phyloP scores from a whole-genome alignment of 495 filamentous ascomycete genomes.

The Podospora pseudopauciseta region DNA sequence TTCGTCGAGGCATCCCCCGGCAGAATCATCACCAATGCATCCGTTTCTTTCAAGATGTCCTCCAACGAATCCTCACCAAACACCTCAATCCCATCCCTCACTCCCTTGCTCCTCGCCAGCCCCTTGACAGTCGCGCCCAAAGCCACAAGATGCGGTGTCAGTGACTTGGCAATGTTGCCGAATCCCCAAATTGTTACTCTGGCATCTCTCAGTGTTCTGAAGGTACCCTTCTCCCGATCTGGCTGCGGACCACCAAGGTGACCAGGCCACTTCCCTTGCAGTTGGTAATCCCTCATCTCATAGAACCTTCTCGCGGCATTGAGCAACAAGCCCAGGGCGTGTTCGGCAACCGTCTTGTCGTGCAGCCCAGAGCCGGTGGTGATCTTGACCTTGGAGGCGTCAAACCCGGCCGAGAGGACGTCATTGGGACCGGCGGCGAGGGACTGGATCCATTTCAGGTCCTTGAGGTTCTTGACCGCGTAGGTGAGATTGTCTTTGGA shows the following conservation, averaged over 20 bases:
- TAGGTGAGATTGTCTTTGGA: slow-evolving; percentile 48
- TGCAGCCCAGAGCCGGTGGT: slow-evolving; percentile 59
- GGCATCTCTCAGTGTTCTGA: slow-evolving; percentile 54
- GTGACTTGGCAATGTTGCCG: slow-evolving; percentile 77
- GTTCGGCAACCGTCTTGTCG: slow-evolving; percentile 59
- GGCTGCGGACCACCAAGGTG: slow-evolving; percentile 57
- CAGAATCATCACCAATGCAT: slow-evolving; percentile 75
- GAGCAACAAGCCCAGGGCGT: slow-evolving; percentile 53
- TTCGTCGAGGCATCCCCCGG: slow-evolving; percentile 62
- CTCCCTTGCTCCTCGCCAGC: slow-evolving; percentile 52
- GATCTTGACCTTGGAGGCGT: slow-evolving; percentile 38
- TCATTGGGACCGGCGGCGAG: slow-evolving; percentile 61
- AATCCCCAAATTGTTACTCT: slow-evolving; percentile 66
- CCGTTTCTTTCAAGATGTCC: slow-evolving; percentile 62
- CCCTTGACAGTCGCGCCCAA: slow-evolving; percentile 47
- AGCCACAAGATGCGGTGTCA: slow-evolving; percentile 64
- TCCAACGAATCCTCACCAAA: slow-evolving; percentile 41
- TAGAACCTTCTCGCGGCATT: slow-evolving; percentile 49
- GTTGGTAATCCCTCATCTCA: slow-evolving; percentile 57
- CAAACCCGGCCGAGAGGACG: slow-evolving; percentile 56
- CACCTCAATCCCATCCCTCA: slow-evolving; percentile 55
- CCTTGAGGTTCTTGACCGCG: slow-evolving; percentile 46
- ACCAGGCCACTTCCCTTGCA: slow-evolving; percentile 50
- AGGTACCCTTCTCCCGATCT: slow-evolving; percentile 43
- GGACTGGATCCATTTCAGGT: slow-evolving; percentile 58